Percentiles rank a stretch among this genome's conserved stretches.
Conservation (phyloP, 768 basidiomycete species). For the Xerocomellus dryophilus region DNA sequence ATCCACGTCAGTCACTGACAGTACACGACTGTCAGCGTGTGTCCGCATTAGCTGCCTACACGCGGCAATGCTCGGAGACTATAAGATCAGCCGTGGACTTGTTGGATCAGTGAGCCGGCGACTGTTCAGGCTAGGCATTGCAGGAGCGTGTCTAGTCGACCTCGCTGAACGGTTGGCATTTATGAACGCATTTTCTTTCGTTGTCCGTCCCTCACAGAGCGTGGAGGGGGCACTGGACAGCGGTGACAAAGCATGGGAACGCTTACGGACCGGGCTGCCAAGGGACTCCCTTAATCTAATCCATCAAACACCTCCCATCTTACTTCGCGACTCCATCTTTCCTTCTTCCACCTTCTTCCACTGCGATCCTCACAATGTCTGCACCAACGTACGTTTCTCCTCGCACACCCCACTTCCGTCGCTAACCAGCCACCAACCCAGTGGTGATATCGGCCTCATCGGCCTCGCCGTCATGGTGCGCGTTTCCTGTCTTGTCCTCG, state of each 20-base stretch:
- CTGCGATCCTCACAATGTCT: conserved; percentile 39
- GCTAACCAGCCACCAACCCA: conserved; percentile 35
- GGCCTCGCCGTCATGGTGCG: conserved; percentile 97
- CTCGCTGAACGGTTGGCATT: background rate
- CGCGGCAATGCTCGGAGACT: conserved; percentile 13
- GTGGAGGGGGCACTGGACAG: background rate
- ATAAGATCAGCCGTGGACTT: background rate
- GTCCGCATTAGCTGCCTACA: background rate
- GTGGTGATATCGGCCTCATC: conserved; percentile 97
- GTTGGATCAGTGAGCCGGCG: background rate
- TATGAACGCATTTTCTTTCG: conserved; percentile 13
- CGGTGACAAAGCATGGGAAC: conserved; percentile 13
- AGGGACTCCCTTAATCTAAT: conserved; percentile 24
- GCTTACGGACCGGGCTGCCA: conserved; percentile 3
- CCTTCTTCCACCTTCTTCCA: conserved; percentile 30
- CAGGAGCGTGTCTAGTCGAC: no score
- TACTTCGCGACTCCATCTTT: conserved; percentile 8
- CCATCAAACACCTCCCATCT: conserved; percentile 30
- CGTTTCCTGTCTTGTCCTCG: conserved; percentile 12
- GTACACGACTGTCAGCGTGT: conserved; percentile 2
- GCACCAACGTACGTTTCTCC: conserved; percentile 47
- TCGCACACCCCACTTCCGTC: conserved; percentile 2
- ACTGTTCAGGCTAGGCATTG: no score
- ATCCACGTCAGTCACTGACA: background rate
- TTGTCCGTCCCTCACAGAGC: background rate